A percentile compares a stretch with the other conserved stretches of the same genome.
phyloP scores from a whole-genome alignment of 2,329 filamentous ascomycete species.

The Aureobasidium sp. region DNA sequence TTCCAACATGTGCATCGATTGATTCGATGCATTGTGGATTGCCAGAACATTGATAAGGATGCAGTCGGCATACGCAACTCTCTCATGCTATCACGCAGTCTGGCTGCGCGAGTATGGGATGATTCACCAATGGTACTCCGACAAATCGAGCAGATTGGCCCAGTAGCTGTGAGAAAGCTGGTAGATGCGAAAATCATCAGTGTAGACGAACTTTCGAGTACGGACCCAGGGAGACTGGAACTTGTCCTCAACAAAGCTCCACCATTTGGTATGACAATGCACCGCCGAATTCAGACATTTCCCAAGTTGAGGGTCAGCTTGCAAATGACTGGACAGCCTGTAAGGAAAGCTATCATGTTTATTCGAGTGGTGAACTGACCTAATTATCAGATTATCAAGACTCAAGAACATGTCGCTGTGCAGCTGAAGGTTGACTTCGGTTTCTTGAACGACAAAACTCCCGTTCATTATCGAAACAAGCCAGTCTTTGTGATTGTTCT shows the following conservation, averaged over 20 bases:
- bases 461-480: slow-evolving; percentile 54
- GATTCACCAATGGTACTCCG: slow-evolving; percentile 69
- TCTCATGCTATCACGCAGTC: slow-evolving; percentile 67
- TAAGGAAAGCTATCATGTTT: slow-evolving; percentile 24
- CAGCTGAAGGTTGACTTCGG: slow-evolving; percentile 59
- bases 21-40: slow-evolving; percentile 68
- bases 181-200: slow-evolving; percentile 59
- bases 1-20: slow-evolving; percentile 62
- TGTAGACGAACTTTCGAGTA: slow-evolving; percentile 58
- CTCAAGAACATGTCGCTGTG: slow-evolving; percentile 43
- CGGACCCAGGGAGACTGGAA: slow-evolving; percentile 67
- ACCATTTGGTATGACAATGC: slow-evolving; percentile 66
- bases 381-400: slow-evolving; percentile 21
- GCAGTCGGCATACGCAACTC: slow-evolving; percentile 58
- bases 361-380: slow-evolving; percentile 18
- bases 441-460: slow-evolving; percentile 57
- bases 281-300: slow-evolving; percentile 58
- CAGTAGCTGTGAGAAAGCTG: slow-evolving; percentile 66
- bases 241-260: slow-evolving; percentile 68
- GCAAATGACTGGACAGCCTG: slow-evolving; percentile 40
- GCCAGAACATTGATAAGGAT: slow-evolving; percentile 55
- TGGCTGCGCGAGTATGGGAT: slow-evolving; percentile 74
- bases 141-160: slow-evolving; percentile 71
- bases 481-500: slow-evolving; percentile 64
- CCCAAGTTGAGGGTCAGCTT: slow-evolving; percentile 55